Base-by-base conservation (phyloP, 805 yeast species). In the Candida anglica region DNA sequence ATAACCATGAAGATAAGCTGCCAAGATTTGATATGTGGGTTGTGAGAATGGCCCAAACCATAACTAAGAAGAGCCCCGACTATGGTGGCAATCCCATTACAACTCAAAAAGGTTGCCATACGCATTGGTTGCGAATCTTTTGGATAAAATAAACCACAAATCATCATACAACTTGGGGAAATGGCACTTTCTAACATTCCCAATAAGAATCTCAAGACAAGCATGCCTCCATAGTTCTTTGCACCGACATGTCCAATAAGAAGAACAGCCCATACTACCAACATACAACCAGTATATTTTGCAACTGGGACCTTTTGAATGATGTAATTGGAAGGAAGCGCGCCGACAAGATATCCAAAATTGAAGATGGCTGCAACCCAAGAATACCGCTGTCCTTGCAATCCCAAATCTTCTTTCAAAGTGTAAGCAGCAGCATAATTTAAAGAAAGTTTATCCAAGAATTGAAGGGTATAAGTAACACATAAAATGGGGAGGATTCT, bases 151-250 rank as follows among this genome's bases (percentile, higher is more conserved):
- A 47, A 46, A 29, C 60, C 48, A 24, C 60, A 53, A 32, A 65
- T 45, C 40, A 53, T 50, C 44, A 66, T 57, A 36, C 56, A 60
- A 18, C 54, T 36, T 13, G 72, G 61, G 6, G 57, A 46, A 27
- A 60, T 53, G 15, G 60, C 52, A 7, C 66, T 62, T 41, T 63
- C 69, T 30, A 58, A 48, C 14, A 52, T 41, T 24, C 65, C 66
- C 30, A 65, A 47, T 6, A 64, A 27, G 33, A 61, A 60, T 27
- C 69, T 40, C 13, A 60, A 45, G 6, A 56, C 60, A 24, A 60
- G 42, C 19, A 62, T 39, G 6, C 64, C 58, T 3, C 53, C 61
- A 37, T 59, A 65, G 39, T 49, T 59, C 14, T 40, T 59, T 28
- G 60, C 57, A 9, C 61, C 67, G 21, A 56, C 47, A 36, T 50